Evolutionary conservation across 129 eudicot genomes (phyloP).

Genomic region (Sambucus nigra): DNA sequence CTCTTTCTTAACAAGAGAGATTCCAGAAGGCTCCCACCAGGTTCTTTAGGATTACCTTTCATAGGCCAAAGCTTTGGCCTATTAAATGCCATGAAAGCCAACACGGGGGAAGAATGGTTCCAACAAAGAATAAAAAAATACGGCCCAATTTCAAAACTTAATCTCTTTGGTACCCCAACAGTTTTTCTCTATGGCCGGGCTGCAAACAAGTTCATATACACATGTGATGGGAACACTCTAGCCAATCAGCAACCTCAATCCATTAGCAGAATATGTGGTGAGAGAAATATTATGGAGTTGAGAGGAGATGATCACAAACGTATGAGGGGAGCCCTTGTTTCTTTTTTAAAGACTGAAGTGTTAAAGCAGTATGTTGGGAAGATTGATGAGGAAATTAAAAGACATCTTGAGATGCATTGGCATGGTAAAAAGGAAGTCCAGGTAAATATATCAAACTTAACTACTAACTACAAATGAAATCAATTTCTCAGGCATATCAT

Average conservation of each 20-base stretch:
- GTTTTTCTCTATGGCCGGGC: constrained; percentile 23
- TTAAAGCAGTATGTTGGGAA: constrained; percentile 29
- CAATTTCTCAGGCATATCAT: too few species aligned
- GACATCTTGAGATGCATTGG: constrained; percentile 30
- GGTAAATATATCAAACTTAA: constrained; percentile 14
- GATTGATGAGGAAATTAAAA: constrained; percentile 27
- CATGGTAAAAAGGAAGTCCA: constrained; percentile 20
- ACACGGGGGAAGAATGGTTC: constrained; percentile 26
- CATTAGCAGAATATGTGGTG: constrained; percentile 21
- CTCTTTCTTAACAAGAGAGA: constrained; percentile 5
- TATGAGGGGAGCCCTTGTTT: constrained; percentile 23
- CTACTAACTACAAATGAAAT: too few species aligned
- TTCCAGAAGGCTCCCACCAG: constrained; percentile 16
- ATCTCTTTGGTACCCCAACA: constrained; percentile 26
- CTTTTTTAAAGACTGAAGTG: constrained; percentile 33
- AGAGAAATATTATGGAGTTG: constrained; percentile 25
- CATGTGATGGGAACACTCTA: constrained; percentile 20
- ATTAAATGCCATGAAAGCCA: constrained; percentile 25
- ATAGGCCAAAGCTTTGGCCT: constrained; percentile 28
- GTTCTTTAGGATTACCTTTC: constrained; percentile 27
- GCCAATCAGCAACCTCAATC: constrained; percentile 24
- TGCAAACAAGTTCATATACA: constrained; percentile 35
- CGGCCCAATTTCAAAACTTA: constrained; percentile 25
- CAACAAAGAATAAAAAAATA: constrained; percentile 20
- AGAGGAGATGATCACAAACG: constrained; percentile 31